Percentiles rank a stretch among this genome's conserved stretches.
Conservation (phyloP, 106 monocot species). For the Apostasia shenzhenica region DNA sequence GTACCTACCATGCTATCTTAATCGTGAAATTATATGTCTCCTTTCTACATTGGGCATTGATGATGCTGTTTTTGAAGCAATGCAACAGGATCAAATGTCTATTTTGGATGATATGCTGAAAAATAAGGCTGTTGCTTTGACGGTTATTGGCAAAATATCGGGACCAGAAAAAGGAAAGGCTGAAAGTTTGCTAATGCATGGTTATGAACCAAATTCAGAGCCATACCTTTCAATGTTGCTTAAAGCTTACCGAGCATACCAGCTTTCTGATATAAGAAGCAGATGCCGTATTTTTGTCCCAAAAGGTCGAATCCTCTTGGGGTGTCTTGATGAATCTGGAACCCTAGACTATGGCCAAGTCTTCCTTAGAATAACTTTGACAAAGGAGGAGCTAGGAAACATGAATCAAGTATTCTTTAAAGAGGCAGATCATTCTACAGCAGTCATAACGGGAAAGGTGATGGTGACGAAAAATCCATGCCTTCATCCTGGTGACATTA, state of each 20-base stretch:
- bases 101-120: constrained; percentile 47
- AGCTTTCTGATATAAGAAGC: constrained; percentile 66
- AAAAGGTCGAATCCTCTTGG: constrained; percentile 71
- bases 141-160: constrained; percentile 35
- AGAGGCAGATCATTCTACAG: constrained; percentile 45
- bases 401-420: constrained; percentile 26
- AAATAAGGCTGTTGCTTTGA: constrained; percentile 52
- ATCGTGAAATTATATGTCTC: constrained; percentile 81
- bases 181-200: constrained; percentile 55
- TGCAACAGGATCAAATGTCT: constrained; percentile 43
- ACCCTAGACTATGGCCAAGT: constrained; percentile 77
- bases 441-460: constrained; percentile 62
- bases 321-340: constrained; percentile 85
- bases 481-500: constrained; percentile 90
- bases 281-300: constrained; percentile 79
- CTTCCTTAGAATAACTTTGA: constrained; percentile 67
- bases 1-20: constrained; percentile 67
- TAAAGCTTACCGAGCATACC: constrained; percentile 55
- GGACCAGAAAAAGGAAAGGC: constrained; percentile 42
- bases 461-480: constrained; percentile 93
- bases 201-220: constrained; percentile 66
- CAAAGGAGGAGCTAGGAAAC: constrained; percentile 39
- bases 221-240: constrained; percentile 80
- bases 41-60: constrained; percentile 77
- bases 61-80: constrained; percentile 55